Base-by-base conservation (phyloP, 1,139 yeast species). In the Candida anutae region DNA sequence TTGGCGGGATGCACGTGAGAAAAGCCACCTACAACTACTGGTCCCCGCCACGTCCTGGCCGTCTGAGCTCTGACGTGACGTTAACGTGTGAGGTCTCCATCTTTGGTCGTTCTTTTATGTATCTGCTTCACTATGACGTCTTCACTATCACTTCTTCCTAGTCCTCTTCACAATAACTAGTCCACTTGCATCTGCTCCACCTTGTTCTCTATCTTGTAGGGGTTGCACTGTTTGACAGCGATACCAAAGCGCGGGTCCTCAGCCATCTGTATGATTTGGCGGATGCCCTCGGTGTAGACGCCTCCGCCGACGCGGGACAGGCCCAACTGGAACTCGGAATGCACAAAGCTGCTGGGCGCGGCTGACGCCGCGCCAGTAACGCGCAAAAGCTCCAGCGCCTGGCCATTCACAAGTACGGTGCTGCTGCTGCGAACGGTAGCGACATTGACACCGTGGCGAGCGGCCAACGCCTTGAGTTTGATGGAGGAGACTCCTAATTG, bases 331-430 rank as follows among this genome's bases (percentile, higher is more conserved):
- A 58, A 74, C 28, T 71, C 62, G 17, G 95, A 84, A 50, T 87
- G 95, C 28, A 83, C 80, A 87, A 93, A 88, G 40, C 87, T 76
- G 39, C 95, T 87, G 31, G 73, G 69, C 33, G 74, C 62, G 39
- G 95, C 87, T 31, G 73, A 69, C 33, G 74, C 62, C 27, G 94
- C 94, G 26, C 95, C 96, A 22, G 93, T 74, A 39, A 88, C 67
- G 50, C 94, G 73, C 34, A 87, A 55, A 15, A 82, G 62, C 49
- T 82, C 90, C 27, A 43, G 43, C 23, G 35, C 40, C 26, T 46
- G 44, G 26, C 40, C 42, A 37, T 54, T 53, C 26, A 61, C 45
- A 13, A 57, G 45, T 28, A 88, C 72, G 3, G 97, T 85, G 28
- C 82, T 60, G 40, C 76, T 66, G 54, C 83, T 94, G 50, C 95